Base-by-base conservation (phyloP, 352 stramenopile species). In the Phytophthora constricta region DNA sequence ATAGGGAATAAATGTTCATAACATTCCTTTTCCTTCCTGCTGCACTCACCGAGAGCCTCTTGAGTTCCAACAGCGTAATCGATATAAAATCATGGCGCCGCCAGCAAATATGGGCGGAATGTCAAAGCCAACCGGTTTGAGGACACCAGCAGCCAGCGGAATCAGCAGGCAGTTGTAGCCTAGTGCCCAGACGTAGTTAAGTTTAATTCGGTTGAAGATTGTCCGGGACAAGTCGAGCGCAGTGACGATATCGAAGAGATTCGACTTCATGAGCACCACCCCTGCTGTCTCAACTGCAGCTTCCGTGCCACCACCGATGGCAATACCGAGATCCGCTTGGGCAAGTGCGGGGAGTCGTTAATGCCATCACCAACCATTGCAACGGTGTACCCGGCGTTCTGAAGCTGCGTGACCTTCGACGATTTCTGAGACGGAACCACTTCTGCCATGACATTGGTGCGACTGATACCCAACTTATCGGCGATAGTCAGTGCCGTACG, bases 331-430 rank as follows among this genome's bases (percentile, higher is more conserved):
- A 71, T 99, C 90, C 4, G 97, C 96, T 74, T 98, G 88, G 5
- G 96, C 96, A 5, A 99, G 74, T 5, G 97, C 97, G 16, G 97
- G 97, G 95, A 97, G 76, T 99, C 98, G 74, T 99, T 99, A 68
- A 99, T 96, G 27, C 96, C 97, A 65, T 99, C 96, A 10, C 96
- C 96, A 11, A 99, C 90, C 93, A 99, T 98, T 4, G 91, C 95
- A 19, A 99, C 96, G 14, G 79, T 41, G 22, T 90, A 82, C 5
- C 92, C 93, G 20, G 76, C 49, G 42, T 69, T 82, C 70, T 98
- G 92, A 22, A 99, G 77, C 45, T 88, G 67, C 69, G 92, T 91
- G 7, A 99, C 87, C 55, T 93, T 96, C 19, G 86, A 82, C 22
- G 96, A 73, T 73, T 99, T 99, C 59, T 97, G 82, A 3, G 82